Base-by-base conservation (phyloP, 2,329 filamentous ascomycete genomes). In the Claviceps quebecensis region DNA sequence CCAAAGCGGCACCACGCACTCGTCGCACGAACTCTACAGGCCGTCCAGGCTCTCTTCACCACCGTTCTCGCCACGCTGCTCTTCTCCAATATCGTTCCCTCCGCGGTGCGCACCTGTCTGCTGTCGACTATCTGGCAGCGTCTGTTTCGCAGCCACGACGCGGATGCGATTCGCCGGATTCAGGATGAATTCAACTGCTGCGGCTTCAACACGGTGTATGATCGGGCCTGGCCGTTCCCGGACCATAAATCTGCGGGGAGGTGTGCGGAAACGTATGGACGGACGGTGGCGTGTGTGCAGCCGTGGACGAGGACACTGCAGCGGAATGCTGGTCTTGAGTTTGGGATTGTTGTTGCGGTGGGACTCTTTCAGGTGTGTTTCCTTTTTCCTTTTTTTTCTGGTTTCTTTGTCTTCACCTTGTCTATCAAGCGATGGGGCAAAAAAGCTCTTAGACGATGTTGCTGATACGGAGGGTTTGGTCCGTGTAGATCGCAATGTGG, bases 161-260 rank as follows among this genome's bases (percentile, higher is more conserved):
- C 53, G 1, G 58, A 56, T 2, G 63, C 69, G 2, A 73, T 86
- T 50, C 68, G 70, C 47, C 64, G 65, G 2, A 81, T 86, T 51
- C 81, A 86, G 56, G 77, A 85, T 59, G 61, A 71, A 0, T 72
- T 84, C 37, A 60, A 73, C 13, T 86, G 82, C 65, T 86, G 82
- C 57, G 83, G 83, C 1, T 71, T 83, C 45, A 70, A 69, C 48
- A 74, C 68, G 6, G 60, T 75, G 26, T 63, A 59, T 29, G 80
- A 86, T 58, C 76, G 74, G 60, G 72, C 75, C 0, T 84, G 72
- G 72, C 82, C 81, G 0, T 83, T 56, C 49, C 52, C 55, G 8
- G 44, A 81, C 55, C 69, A 71, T 1, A 51, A 51, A 1, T 47
- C 51, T 14, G 53, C 48, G 55, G 66, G 41, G 59, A 59, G 38